These are phyloP conservation scores for Phytophthora litchii DNA, from an alignment of 352 stramenopile species.

Conservation along the genomic window DNA sequence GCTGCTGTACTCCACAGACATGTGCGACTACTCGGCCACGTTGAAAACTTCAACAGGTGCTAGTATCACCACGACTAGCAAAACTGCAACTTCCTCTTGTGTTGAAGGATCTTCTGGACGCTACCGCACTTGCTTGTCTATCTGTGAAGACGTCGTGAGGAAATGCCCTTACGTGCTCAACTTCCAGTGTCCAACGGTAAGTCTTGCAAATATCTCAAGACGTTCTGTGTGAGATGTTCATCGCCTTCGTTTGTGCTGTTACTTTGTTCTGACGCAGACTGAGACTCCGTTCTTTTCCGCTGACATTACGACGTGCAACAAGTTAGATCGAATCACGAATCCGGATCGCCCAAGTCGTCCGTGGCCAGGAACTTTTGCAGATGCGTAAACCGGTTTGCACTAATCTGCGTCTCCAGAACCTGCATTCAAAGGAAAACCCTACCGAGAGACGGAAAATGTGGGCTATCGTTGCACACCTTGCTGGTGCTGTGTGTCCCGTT, in stretches of 20 bases:
- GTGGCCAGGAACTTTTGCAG: slow-evolving; percentile 81
- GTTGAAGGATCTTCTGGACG: slow-evolving; percentile 52
- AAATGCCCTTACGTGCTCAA: slow-evolving; percentile 89
- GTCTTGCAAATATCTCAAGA: background rate
- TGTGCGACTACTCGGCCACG: slow-evolving; percentile 38
- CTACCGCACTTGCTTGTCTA: slow-evolving; percentile 72
- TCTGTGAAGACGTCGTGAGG: slow-evolving; percentile 86
- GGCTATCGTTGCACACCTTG: slow-evolving; percentile 34
- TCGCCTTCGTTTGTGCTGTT: slow-evolving; percentile 2
- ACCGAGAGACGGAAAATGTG: slow-evolving; percentile 15
- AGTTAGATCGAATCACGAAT: slow-evolving; percentile 70
- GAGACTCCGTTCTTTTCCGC: slow-evolving; percentile 78
- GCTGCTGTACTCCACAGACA: slow-evolving; percentile 19
- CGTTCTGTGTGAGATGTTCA: background rate
- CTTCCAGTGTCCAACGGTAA: slow-evolving; percentile 79
- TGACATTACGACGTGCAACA: slow-evolving; percentile 77
- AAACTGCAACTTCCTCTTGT: slow-evolving; percentile 27
- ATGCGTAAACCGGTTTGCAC: slow-evolving; percentile 32
- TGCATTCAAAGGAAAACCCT: slow-evolving; percentile 12
- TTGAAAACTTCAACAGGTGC: slow-evolving; percentile 4
- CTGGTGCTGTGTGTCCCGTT: slow-evolving; percentile 44
- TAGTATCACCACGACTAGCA: slow-evolving; percentile 13
- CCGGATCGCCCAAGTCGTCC: slow-evolving; percentile 64
- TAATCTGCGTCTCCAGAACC: background rate
- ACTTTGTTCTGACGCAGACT: slow-evolving; percentile 32